Conservation (phyloP, 768 basidiomycete genomes). For the Vishniacozyma victoriae region DNA sequence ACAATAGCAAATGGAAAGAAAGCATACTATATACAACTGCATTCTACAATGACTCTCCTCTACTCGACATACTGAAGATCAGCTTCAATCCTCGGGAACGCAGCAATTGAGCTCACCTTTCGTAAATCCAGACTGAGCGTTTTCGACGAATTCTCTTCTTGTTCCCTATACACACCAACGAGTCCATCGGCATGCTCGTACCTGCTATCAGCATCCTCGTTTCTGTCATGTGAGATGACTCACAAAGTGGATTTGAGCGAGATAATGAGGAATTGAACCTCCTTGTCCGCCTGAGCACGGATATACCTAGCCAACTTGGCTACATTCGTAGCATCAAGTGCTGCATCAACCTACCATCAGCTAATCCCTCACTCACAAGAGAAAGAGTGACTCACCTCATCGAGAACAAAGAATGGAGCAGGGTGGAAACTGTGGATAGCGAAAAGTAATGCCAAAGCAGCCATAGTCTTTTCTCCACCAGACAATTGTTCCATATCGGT, state of each 20-base stretch:
- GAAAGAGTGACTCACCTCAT: conserved; percentile 56
- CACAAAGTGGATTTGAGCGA: conserved; percentile 81
- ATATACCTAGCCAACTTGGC: conserved; percentile 93
- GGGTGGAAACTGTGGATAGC: conserved; percentile 98
- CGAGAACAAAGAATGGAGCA: conserved; percentile 95
- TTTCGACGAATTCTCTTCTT: conserved; percentile 84
- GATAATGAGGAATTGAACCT: conserved; percentile 96
- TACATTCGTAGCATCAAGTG: conserved; percentile 97
- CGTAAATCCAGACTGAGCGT: conserved; percentile 83
- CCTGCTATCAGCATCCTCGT: conserved; percentile 16
- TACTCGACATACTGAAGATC: no score
- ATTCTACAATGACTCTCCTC: no score
- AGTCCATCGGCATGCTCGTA: conserved; percentile 85
- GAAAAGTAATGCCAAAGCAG: conserved; percentile 90
- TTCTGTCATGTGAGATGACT: conserved; percentile 8
- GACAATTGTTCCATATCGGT: conserved; percentile 98
- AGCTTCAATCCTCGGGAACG: no score
- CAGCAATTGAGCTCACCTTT: conserved; percentile 18
- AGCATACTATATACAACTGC: no score
- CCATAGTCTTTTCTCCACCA: conserved; percentile 97
- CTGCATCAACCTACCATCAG: conserved; percentile 62
- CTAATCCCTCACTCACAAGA: no score
- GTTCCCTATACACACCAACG: conserved; percentile 90
- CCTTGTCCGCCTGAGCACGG: conserved; percentile 69
- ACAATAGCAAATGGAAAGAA: no score